Percentiles rank a stretch among this genome's conserved stretches.
Conservation (phyloP, 2,329 filamentous ascomycete genomes). For the Cercospora beticola region DNA sequence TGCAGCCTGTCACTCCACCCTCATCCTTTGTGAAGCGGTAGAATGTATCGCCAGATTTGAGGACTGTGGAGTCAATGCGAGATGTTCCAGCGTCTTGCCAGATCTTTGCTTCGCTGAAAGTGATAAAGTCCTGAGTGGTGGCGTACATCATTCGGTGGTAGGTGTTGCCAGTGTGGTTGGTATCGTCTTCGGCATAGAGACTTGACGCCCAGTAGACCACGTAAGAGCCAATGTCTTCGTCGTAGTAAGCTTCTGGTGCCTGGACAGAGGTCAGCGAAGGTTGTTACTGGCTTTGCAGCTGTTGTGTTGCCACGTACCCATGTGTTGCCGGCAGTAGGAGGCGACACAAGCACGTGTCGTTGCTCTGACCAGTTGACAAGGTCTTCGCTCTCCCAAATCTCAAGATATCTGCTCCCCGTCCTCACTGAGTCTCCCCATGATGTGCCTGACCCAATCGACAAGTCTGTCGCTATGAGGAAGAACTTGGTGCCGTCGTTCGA, state of each 20-base stretch:
- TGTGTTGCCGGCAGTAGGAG: constrained; percentile 53
- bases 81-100: constrained; percentile 55
- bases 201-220: constrained; percentile 51
- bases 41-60: constrained; percentile 46
- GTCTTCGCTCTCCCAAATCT: constrained; percentile 54
- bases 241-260: constrained; percentile 57
- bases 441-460: constrained; percentile 56
- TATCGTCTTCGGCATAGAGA: constrained; percentile 51
- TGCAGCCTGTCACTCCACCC: constrained; percentile 51
- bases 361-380: constrained; percentile 54
- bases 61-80: constrained; percentile 55
- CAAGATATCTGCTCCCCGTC: constrained; percentile 51
- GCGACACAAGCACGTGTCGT: constrained; percentile 52
- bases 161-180: constrained; percentile 50
- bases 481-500: constrained; percentile 54
- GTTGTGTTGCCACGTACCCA: constrained; percentile 39
- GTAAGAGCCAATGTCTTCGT: constrained; percentile 48
- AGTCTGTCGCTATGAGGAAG: constrained; percentile 54
- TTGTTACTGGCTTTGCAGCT: too few species aligned
- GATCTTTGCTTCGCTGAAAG: constrained; percentile 52
- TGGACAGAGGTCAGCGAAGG: background rate
- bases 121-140: constrained; percentile 56
- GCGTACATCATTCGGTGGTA: constrained; percentile 59
- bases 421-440: constrained; percentile 52
- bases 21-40: constrained; percentile 60